Evolutionary conservation across 2,329 filamentous ascomycete genomes (phyloP).

Genomic region (Penicillium sp.): DNA sequence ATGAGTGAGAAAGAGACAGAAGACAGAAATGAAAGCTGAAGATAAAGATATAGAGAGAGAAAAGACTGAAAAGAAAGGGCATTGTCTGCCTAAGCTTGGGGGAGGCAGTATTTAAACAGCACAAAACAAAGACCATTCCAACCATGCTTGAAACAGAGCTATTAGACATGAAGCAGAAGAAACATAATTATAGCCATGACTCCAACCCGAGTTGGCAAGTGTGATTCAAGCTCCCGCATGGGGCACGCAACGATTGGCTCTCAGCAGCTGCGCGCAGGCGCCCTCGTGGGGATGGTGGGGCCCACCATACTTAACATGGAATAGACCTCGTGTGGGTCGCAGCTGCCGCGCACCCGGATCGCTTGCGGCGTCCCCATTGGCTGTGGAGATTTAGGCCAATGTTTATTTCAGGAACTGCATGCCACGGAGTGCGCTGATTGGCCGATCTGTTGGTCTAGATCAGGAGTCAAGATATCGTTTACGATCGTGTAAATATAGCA

Average conservation of each 20-base stretch:
- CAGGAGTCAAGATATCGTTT: too few relatives aligned
- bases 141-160: neutral
- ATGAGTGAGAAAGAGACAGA: neutral
- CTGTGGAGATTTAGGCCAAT: neutral
- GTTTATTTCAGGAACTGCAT: constrained; percentile 1
- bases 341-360: neutral
- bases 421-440: neutral
- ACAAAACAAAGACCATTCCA: neutral
- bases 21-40: neutral
- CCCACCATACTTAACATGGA: neutral
- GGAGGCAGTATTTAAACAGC: neutral
- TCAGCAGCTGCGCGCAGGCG: constrained; percentile 3
- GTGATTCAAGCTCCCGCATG: constrained; percentile 4
- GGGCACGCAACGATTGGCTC: constrained; percentile 11
- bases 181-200: neutral
- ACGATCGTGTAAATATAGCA: neutral
- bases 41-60: neutral
- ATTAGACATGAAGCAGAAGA: neutral
- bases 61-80: neutral
- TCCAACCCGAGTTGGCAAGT: neutral
- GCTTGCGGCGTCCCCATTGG: neutral
- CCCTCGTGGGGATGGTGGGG: neutral
- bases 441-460: neutral
- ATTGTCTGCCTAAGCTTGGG: neutral
- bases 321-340: neutral